Evolutionary conservation across 192 early-diverging fungal genomes (phyloP).

Genomic region (Ambispora gerdemannii): DNA sequence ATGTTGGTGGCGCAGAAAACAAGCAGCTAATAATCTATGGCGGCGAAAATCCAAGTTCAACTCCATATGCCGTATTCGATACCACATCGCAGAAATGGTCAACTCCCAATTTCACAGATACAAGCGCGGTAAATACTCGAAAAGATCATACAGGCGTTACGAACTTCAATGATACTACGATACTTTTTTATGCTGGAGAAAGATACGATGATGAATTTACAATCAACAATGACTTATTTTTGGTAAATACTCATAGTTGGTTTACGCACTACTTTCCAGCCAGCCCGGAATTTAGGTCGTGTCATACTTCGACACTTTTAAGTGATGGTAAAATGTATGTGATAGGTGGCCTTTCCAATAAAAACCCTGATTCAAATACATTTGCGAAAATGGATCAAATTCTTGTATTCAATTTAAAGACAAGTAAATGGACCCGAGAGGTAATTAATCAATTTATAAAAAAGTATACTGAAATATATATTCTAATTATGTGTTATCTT

Average conservation of each 20-base stretch:
- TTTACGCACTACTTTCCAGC: background rate
- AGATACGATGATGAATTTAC: background rate
- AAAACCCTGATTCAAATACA: background rate
- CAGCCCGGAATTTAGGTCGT: constrained; percentile 29
- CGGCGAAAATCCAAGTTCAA: background rate
- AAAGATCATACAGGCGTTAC: constrained; percentile 28
- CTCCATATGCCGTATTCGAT: background rate
- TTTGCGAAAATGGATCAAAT: no score
- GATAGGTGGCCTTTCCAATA: constrained; percentile 30
- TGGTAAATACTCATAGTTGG: constrained; percentile 27
- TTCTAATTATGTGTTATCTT: no score
- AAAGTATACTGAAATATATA: no score
- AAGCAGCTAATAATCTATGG: background rate
- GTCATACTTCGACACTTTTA: constrained; percentile 31
- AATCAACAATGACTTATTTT: constrained; percentile 21
- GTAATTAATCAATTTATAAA: no score
- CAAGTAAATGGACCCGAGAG: no score
- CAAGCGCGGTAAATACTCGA: background rate
- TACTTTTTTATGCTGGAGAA: constrained; percentile 32
- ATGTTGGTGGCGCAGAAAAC: background rate
- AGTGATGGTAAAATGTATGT: constrained; percentile 32
- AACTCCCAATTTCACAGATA: background rate
- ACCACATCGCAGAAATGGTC: background rate
- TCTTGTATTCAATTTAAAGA: no score
- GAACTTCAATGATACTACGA: constrained; percentile 4